Base-by-base conservation (phyloP, 768 basidiomycete genomes). In the Panaeolus cyanescens region DNA sequence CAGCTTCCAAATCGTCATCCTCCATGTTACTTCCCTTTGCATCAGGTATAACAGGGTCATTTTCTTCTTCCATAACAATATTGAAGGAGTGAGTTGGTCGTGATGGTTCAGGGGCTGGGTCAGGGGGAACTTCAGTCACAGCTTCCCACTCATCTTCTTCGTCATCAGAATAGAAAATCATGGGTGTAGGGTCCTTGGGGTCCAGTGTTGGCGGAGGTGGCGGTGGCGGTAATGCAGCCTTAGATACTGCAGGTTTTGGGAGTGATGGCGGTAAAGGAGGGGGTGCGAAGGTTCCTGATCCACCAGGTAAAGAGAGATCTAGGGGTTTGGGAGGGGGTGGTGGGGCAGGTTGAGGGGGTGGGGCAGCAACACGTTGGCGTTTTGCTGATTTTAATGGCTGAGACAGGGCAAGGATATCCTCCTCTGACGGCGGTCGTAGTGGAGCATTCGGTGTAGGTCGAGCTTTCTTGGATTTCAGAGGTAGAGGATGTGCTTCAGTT, bases 101-200 rank as follows among this genome's bases (percentile, higher is more conserved):
- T 54, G 25, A 25, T 40, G 37, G 39, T 31, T 34, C 32, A 34
- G 55, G 36, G 36, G 17, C 31, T 12, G 13, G 56, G 37, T 42
- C 32, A 9, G 62, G 56, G 20, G 59, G 28, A 19, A 59, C 59
- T 4, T 61, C 57, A 1, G 65, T 69, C 0, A 85, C 79, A 42
- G 76, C 72, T 59, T 86, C 84, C 86, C 85, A 88, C 17, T 82
- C 79, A 37, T 85, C 86, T 9, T 66, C 67, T 7, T 62, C 61
- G 62, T 58, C 25, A 32, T 60, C 54, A 50, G 45, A 50, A 15
- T 28, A 22, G 13, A 50, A 5, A 12, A 50, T 50, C 45, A 50
- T 50, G 30, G 45, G 4, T 15, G 45, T 13, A 12, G 45, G 45
- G n/a, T 50, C 45, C 17, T 55, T 72, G 73, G 13, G 73, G 72